Evolutionary conservation across 768 basidiomycete species (phyloP), one percentile per base, ranked within the genome.

Genomic region (Boletus pseudo-olivaceus): DNA sequence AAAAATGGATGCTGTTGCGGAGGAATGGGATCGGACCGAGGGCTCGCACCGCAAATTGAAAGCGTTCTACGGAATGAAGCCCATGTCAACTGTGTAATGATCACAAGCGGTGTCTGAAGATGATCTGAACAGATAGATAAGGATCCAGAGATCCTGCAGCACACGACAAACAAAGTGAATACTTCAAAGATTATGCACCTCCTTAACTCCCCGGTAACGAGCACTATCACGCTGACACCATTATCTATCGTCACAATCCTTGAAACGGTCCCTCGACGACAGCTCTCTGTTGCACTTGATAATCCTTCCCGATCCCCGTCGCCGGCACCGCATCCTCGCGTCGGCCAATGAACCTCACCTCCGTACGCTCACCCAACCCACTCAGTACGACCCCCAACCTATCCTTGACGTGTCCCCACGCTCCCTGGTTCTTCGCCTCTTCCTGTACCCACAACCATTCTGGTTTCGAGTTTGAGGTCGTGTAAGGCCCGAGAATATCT

Each of bases 371-470:
- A n/a, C n/a, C n/a, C 69, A 72, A 56, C 42, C 61, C 70, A 20
- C 69, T 67, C 60, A 92, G 65, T 30, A 91, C 78, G 20, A 58
- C 64, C 7, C 73, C 72, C 51, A 93, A 70, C 59, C 92, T 75
- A 2, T 75, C 74, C 35, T 67, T 68, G 40, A 91, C 87, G 71
- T 90, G 87, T 12, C 73, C 67, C 75, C 79, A 94, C 3, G 87
- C 82, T 2, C 93, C 93, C 69, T 95, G 93, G 65, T 97, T 96
- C 65, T 76, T 81, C 3, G 93, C 86, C 65, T 95, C 93, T 64
- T 95, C 93, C 67, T 97, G 93, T 17, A 90, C 74, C 84, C 88
- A 96, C 8, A 79, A 42, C 61, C 59, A 71, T 27, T 60, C 69
- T 1, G 45, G 30, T n/a, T 29, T 39, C 32, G 80, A 64, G 49